phyloP scores from a whole-genome alignment of 176 grass and related monocot genomes.

The Juncus effusus region DNA sequence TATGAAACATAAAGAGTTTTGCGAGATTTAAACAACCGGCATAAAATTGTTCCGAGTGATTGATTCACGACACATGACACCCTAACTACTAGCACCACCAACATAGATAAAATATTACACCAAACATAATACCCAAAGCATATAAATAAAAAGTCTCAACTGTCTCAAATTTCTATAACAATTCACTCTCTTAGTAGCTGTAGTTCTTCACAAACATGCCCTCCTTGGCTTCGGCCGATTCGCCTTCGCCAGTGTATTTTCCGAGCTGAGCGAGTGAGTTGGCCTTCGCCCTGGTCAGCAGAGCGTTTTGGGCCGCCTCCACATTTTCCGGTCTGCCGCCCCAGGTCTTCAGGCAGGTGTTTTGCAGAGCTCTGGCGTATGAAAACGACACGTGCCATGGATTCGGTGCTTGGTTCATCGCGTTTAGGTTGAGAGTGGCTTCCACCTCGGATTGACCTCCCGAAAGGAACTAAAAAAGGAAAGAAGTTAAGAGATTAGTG shows the following conservation, averaged over 20 bases:
- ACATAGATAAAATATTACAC: slow-evolving; percentile 4
- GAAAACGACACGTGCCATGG: slow-evolving; percentile 98
- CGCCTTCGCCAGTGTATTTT: slow-evolving; percentile 85
- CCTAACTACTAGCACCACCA: slow-evolving; percentile 22
- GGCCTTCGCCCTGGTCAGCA: slow-evolving; percentile 75
- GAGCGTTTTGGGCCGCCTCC: slow-evolving; percentile 67
- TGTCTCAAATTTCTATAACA: slow-evolving; percentile 13
- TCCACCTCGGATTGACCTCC: slow-evolving; percentile 94
- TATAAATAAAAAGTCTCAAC: slow-evolving; percentile 33
- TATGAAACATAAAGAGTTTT: no score
- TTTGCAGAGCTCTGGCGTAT: slow-evolving; percentile 88
- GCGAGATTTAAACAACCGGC: no score
- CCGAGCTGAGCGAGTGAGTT: slow-evolving; percentile 94
- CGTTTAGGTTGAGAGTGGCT: slow-evolving; percentile 92
- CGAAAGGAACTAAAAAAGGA: slow-evolving; percentile 71
- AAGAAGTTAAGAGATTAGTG: background rate
- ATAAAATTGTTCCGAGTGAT: no score
- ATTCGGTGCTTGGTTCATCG: slow-evolving; percentile 87
- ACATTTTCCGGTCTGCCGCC: slow-evolving; percentile 78
- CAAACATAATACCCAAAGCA: slow-evolving; percentile 14
- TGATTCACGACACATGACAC: background rate
- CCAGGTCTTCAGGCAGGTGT: slow-evolving; percentile 99
- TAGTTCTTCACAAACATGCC: slow-evolving; percentile 99
- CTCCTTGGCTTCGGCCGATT: slow-evolving; percentile 66
- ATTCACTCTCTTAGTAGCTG: slow-evolving; percentile 51